Percentiles rank a stretch among this genome's conserved stretches.
Evolutionary conservation across 257 asterid species (phyloP).

Genomic region (Ilex asprella): DNA sequence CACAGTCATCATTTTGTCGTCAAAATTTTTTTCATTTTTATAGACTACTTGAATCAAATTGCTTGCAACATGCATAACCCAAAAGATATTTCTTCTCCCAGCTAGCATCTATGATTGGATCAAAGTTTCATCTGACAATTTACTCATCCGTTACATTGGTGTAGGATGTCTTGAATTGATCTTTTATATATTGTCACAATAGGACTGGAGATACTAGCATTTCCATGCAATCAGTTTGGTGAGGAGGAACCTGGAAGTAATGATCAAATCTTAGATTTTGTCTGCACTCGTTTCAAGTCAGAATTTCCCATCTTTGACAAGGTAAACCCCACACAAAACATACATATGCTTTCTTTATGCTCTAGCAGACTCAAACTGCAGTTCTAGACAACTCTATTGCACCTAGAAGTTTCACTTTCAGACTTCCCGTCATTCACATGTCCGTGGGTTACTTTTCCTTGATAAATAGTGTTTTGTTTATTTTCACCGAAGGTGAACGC

Average conservation of each 20-base stretch:
- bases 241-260: constrained; percentile 80
- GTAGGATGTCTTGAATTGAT: not conserved
- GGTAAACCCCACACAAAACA: constrained; percentile 24
- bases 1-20: not conserved
- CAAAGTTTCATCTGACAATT: not conserved
- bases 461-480: not conserved
- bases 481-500: no score
- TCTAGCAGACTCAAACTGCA: no score
- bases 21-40: no score
- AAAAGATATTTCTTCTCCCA: not conserved
- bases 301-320: constrained; percentile 67
- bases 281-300: constrained; percentile 68
- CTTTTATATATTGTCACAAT: not conserved
- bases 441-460: not conserved
- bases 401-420: not conserved
- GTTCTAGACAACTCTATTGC: not conserved
- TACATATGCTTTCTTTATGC: not conserved
- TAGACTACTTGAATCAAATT: no score
- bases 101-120: not conserved
- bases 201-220: constrained; percentile 84
- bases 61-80: not conserved
- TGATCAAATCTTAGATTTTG: constrained; percentile 60
- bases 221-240: constrained; percentile 92
- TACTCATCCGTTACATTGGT: no score
- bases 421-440: not conserved